These are phyloP conservation scores for Solioccasus polychromus DNA, from an alignment of 768 basidiomycete genomes.

Conservation along the genomic window DNA sequence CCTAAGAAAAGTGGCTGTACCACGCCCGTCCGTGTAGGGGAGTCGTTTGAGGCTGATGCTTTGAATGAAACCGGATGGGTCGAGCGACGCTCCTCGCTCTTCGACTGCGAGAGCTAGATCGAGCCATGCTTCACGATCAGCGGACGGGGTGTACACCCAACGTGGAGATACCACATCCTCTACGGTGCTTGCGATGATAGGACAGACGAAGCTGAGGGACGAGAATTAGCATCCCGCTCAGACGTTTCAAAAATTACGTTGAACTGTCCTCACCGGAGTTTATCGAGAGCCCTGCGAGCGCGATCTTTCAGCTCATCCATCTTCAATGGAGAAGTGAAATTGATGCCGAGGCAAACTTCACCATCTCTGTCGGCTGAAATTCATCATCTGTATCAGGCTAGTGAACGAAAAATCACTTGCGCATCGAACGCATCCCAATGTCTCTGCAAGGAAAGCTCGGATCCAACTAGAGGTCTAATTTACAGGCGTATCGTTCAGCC, in stretches of 20 bases:
- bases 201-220: constrained; percentile 14
- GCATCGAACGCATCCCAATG: no score
- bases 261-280: constrained; percentile 14
- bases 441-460: no score
- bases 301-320: constrained; percentile 8
- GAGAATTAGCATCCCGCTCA: no score
- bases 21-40: constrained; percentile 12
- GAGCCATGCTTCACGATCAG: constrained; percentile 22
- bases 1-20: constrained; percentile 1
- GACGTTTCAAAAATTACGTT: not conserved
- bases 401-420: no score
- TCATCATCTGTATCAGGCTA: no score
- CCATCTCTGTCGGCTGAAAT: no score
- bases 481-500: no score
- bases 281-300: constrained; percentile 13
- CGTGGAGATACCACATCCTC: constrained; percentile 12
- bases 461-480: no score
- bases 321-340: constrained; percentile 10
- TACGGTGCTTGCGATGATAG: constrained; percentile 15
- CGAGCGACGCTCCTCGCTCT: constrained; percentile 12
- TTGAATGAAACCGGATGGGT: constrained; percentile 16
- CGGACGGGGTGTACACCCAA: constrained; percentile 23
- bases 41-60: constrained; percentile 14
- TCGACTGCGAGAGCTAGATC: constrained; percentile 18
- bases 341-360: constrained; percentile 17